Base-by-base conservation (phyloP, 139 green algal species). In the Coccomyxa sp. region DNA sequence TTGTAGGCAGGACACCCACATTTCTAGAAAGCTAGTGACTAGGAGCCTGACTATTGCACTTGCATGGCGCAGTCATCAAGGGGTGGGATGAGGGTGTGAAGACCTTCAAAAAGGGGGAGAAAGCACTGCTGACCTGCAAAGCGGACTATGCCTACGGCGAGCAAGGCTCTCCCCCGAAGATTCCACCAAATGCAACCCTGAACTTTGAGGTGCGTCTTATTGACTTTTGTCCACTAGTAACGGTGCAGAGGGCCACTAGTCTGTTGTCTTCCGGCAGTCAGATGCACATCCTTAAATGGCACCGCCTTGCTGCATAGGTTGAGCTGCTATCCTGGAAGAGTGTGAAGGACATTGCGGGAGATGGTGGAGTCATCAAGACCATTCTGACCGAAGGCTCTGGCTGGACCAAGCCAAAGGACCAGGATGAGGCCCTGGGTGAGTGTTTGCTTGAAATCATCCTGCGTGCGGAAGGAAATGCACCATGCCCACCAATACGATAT, bases 81-180 rank as follows among this genome's bases (percentile, higher is more conserved):
- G 96, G 93, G 14, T 99, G 96, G 96, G 97, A 99, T 86, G 58
- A 91, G 58, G 96, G 95, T 18, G 94, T 99, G 67, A 93, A 90
- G 14, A 94, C 87, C 10, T 99, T 99, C 96, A 96, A 94, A 86
- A 96, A 94, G 85, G 97, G 96, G 14, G 95, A 99, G 89, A 93
- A 94, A 85, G 85, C 90, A 16, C 78, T 94, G 77, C 89, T 98
- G 60, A 94, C 85, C 71, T 93, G 90, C 87, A 76, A 76, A 32
- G 13, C 85, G 17, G 93, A 98, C 38, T 99, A 99, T 77, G 97
- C 95, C 0, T 99, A 99, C 80, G 96, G 97, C 10, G 89, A 89
- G 0, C 32, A 74, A 11, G 96, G 97, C 58, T 93, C 88, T 27
- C 94, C 95, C 16, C 95, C 95, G 14, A 97, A 90, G 66, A 99